Evolutionary conservation across 2,329 filamentous ascomycete species (phyloP).

Genomic region (Apiospora aurea): DNA sequence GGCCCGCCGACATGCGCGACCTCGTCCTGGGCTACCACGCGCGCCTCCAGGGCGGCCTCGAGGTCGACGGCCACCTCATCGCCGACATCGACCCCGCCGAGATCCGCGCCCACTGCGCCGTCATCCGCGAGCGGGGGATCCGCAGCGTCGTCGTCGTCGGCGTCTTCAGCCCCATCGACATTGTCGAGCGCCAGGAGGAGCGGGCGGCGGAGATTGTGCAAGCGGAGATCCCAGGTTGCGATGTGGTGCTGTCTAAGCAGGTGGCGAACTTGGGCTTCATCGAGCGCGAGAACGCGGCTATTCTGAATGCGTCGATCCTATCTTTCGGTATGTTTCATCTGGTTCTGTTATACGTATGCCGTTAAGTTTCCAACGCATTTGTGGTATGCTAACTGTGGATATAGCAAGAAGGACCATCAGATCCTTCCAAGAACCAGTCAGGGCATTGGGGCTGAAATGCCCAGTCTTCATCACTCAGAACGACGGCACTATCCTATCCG

Average conservation of each 20-base stretch:
- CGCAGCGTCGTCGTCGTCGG: slow-evolving; percentile 56
- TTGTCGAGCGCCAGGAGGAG: slow-evolving; percentile 56
- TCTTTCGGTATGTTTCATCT: slow-evolving; percentile 48
- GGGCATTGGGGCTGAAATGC: slow-evolving; percentile 55
- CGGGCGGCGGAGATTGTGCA: slow-evolving; percentile 51
- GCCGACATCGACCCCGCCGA: slow-evolving; percentile 51
- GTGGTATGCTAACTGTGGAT: slow-evolving; percentile 33
- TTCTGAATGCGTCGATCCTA: slow-evolving; percentile 69
- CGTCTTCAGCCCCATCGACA: slow-evolving; percentile 62
- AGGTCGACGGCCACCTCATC: slow-evolving; percentile 58
- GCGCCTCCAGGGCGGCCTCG: slow-evolving; percentile 56
- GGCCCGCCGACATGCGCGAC: slow-evolving; percentile 55
- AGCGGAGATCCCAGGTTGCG: slow-evolving; percentile 47
- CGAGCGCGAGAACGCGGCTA: slow-evolving; percentile 70
- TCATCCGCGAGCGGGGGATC: slow-evolving; percentile 52
- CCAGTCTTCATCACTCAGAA: slow-evolving; percentile 69
- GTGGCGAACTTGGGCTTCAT: slow-evolving; percentile 62
- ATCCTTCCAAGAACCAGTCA: slow-evolving; percentile 61
- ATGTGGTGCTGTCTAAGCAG: slow-evolving; percentile 59
- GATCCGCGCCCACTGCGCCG: slow-evolving; percentile 48
- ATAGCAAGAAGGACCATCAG: slow-evolving; percentile 56
- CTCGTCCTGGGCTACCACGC: slow-evolving; percentile 55
- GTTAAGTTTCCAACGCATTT: background rate
- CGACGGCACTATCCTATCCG: slow-evolving; percentile 66
- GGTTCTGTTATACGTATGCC: background rate